These are phyloP conservation scores for Symbiotaphrina buchneri DNA, from an alignment of 495 filamentous ascomycete genomes.

Conservation along the genomic window DNA sequence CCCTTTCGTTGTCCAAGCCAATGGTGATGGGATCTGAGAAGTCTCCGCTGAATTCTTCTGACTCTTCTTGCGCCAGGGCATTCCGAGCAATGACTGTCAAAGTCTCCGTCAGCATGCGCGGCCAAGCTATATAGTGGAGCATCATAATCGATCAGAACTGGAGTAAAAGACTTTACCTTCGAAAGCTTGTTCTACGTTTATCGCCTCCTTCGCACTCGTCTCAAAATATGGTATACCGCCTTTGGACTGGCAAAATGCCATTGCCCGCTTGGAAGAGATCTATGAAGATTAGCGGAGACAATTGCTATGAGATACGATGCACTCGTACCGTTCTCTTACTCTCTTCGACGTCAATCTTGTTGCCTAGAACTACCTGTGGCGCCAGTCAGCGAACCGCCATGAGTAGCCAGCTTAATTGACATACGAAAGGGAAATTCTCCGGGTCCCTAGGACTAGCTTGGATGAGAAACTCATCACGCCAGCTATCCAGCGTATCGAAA, in stretches of 20 bases:
- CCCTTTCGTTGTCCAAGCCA: slow-evolving; percentile 71
- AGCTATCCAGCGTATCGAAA: slow-evolving; percentile 95
- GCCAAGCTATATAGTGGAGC: not conserved
- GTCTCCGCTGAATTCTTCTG: slow-evolving; percentile 77
- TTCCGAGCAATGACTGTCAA: slow-evolving; percentile 79
- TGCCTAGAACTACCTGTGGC: slow-evolving; percentile 67
- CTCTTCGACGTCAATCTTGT: slow-evolving; percentile 98
- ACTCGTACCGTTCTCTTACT: slow-evolving; percentile 63
- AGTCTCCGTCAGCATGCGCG: slow-evolving; percentile 6
- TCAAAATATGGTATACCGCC: slow-evolving; percentile 97
- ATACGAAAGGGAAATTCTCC: slow-evolving; percentile 91
- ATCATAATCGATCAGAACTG: not conserved
- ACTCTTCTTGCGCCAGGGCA: slow-evolving; percentile 88
- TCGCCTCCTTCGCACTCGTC: slow-evolving; percentile 94
- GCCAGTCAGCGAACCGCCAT: not conserved
- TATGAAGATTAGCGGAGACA: slow-evolving; percentile 8
- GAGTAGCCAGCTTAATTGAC: not conserved
- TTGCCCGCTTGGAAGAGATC: slow-evolving; percentile 86
- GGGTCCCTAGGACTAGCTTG: slow-evolving; percentile 92
- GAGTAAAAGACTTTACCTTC: slow-evolving; percentile 38
- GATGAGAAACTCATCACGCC: slow-evolving; percentile 96
- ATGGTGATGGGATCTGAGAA: slow-evolving; percentile 97
- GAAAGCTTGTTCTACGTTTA: slow-evolving; percentile 97
- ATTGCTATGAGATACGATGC: not conserved
- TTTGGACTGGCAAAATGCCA: slow-evolving; percentile 94